Evolutionary conservation across 768 basidiomycete species (phyloP).

Genomic region (Saitozyma sp.): DNA sequence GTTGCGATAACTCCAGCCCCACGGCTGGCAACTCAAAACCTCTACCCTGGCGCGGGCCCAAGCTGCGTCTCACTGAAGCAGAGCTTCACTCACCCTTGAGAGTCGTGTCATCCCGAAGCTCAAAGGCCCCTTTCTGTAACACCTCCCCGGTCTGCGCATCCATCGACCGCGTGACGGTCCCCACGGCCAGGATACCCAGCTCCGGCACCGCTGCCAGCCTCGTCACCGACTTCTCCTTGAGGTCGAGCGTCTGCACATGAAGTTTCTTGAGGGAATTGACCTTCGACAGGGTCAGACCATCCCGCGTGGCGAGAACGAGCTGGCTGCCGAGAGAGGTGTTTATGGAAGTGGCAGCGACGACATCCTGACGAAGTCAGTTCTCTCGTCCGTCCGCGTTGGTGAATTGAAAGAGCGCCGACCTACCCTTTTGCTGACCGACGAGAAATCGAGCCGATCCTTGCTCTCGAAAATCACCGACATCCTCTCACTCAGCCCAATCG

Average conservation of each 20-base stretch:
- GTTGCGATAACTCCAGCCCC: no score
- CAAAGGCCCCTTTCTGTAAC: slow-evolving; percentile 29
- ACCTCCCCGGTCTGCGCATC: slow-evolving; percentile 44
- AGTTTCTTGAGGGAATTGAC: slow-evolving; percentile 47
- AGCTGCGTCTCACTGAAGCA: no score
- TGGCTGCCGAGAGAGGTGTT: slow-evolving; percentile 25
- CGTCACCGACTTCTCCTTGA: slow-evolving; percentile 31
- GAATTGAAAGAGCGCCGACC: background rate
- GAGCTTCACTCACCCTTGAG: slow-evolving; percentile 27
- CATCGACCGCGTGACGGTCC: slow-evolving; percentile 20
- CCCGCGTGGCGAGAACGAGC: slow-evolving; percentile 27
- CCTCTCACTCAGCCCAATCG: slow-evolving; percentile 39
- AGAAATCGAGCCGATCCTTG: slow-evolving; percentile 40
- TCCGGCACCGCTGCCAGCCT: slow-evolving; percentile 21
- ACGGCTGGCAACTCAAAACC: no score
- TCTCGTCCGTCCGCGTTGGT: background rate
- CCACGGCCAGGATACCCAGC: slow-evolving; percentile 21
- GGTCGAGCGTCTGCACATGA: slow-evolving; percentile 44
- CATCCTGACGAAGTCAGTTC: slow-evolving; percentile 26
- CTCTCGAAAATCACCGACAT: slow-evolving; percentile 45
- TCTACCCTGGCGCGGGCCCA: no score
- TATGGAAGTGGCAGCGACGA: slow-evolving; percentile 31
- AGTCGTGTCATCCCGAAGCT: slow-evolving; percentile 36
- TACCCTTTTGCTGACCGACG: slow-evolving; percentile 43
- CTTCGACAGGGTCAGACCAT: slow-evolving; percentile 29